Evolutionary conservation across 2,329 filamentous ascomycete genomes (phyloP).

Genomic region (Trichoderma pleuroti): DNA sequence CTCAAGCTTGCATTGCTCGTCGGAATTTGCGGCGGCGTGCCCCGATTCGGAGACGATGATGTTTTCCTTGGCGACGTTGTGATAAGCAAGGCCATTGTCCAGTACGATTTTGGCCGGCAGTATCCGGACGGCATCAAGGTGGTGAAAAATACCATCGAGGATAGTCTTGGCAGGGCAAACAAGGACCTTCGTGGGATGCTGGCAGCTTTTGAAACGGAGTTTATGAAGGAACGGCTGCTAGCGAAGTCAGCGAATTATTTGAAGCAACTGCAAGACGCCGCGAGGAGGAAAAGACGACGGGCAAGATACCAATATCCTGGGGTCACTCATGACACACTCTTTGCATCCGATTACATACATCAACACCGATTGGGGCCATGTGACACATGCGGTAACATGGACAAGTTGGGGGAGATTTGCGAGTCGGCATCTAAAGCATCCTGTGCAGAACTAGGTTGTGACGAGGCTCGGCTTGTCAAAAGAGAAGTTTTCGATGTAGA

Average conservation of each 20-base stretch:
- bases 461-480: conserved; percentile 17
- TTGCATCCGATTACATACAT: conserved; percentile 28
- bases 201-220: conserved; percentile 22
- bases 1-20: conserved; percentile 36
- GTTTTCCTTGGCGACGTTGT: conserved; percentile 35
- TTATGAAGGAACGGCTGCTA: conserved; percentile 19
- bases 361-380: conserved; percentile 24
- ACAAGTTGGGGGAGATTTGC: conserved; percentile 21
- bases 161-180: conserved; percentile 28
- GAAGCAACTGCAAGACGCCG: conserved; percentile 21
- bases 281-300: neutral
- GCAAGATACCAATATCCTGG: conserved; percentile 28
- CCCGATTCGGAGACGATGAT: conserved; percentile 17
- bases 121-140: conserved; percentile 25
- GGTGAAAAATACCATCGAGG: conserved; percentile 26
- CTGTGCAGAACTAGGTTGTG: conserved; percentile 31
- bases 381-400: conserved; percentile 6
- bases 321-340: conserved; percentile 28
- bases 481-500: neutral
- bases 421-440: conserved; percentile 21
- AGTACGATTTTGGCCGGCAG: conserved; percentile 30
- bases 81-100: conserved; percentile 29
- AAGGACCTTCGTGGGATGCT: conserved; percentile 30
- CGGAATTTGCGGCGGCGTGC: conserved; percentile 41
- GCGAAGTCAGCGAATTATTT: conserved; percentile 17